A percentile compares a stretch with the other conserved stretches of the same genome.
These are phyloP conservation scores for Avena eriantha DNA, from an alignment of 176 grass and related monocot genomes.

Conservation along the genomic window DNA sequence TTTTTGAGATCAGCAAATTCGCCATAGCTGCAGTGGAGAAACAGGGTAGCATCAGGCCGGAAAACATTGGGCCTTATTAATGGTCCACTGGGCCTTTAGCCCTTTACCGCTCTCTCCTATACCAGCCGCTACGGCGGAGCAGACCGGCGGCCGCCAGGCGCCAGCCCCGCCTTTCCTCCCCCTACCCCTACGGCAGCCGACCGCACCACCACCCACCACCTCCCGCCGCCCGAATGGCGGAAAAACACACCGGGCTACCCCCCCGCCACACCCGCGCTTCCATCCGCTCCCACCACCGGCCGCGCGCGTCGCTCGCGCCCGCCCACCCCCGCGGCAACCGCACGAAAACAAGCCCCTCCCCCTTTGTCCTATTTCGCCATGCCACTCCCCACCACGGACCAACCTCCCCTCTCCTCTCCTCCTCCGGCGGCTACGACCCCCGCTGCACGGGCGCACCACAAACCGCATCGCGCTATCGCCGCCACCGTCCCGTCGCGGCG, in stretches of 20 bases:
- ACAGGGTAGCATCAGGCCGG: no score
- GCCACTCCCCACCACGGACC: slow-evolving; percentile 43
- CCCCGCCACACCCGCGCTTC: neutral
- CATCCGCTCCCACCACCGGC: slow-evolving; percentile 5
- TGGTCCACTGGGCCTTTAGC: no score
- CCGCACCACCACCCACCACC: neutral
- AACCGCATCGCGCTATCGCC: neutral
- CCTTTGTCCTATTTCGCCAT: slow-evolving; percentile 49
- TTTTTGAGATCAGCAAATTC: no score
- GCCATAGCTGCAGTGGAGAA: no score
- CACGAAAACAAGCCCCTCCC: neutral
- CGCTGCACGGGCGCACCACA: slow-evolving; percentile 1
- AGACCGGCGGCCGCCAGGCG: neutral
- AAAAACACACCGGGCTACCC: neutral
- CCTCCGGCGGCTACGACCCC: neutral
- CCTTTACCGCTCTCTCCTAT: neutral
- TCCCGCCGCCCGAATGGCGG: slow-evolving; percentile 23
- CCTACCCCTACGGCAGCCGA: neutral
- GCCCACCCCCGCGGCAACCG: neutral
- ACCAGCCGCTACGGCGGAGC: neutral
- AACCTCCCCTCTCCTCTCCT: neutral
- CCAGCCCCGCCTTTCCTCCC: no score
- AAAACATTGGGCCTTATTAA: no score
- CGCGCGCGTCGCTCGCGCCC: slow-evolving; percentile 16
- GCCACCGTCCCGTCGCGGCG: neutral